Percentiles rank a stretch among this genome's conserved stretches.
phyloP scores from a whole-genome alignment of 805 yeast species.

The Yamadazyma sp. region DNA sequence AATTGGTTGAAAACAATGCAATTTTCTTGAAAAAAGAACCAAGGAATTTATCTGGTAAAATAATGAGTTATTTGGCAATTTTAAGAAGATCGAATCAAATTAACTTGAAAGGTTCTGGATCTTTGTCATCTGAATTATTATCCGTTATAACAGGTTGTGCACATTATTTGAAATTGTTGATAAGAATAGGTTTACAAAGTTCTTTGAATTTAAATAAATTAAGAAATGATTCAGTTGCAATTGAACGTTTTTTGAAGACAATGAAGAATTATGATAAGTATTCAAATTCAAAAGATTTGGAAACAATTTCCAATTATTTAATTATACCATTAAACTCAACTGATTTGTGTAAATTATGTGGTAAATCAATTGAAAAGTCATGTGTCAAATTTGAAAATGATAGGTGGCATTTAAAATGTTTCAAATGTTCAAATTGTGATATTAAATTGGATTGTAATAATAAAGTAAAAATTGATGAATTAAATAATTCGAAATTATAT shows the following conservation, averaged over 20 bases:
- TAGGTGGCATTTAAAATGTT: constrained; percentile 83
- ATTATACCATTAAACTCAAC: constrained; percentile 58
- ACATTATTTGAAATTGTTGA: constrained; percentile 82
- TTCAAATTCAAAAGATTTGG: constrained; percentile 10
- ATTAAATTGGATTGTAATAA: constrained; percentile 15
- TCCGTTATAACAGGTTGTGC: constrained; percentile 88
- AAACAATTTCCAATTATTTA: constrained; percentile 27
- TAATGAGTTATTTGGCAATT: constrained; percentile 84
- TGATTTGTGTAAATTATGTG: constrained; percentile 73
- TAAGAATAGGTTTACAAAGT: constrained; percentile 73
- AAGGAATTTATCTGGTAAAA: constrained; percentile 79
- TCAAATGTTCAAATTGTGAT: constrained; percentile 60
- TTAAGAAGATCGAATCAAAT: constrained; percentile 57
- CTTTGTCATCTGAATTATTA: constrained; percentile 63
- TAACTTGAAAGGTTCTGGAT: constrained; percentile 37
- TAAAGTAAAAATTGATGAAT: constrained; percentile 45
- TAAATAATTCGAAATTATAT: constrained; percentile 35
- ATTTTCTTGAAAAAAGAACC: constrained; percentile 57
- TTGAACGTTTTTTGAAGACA: constrained; percentile 55
- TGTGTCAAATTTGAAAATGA: constrained; percentile 57
- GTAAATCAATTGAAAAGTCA: constrained; percentile 77
- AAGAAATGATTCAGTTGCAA: constrained; percentile 55
- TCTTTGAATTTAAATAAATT: constrained; percentile 67
- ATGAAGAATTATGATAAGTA: constrained; percentile 17
- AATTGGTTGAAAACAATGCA: no score